Percentiles rank a stretch among this genome's conserved stretches.
These are phyloP conservation scores for Ophryocystis elektroscirrha DNA, from an alignment of 169 alveolate genomes.

Conservation along the genomic window DNA sequence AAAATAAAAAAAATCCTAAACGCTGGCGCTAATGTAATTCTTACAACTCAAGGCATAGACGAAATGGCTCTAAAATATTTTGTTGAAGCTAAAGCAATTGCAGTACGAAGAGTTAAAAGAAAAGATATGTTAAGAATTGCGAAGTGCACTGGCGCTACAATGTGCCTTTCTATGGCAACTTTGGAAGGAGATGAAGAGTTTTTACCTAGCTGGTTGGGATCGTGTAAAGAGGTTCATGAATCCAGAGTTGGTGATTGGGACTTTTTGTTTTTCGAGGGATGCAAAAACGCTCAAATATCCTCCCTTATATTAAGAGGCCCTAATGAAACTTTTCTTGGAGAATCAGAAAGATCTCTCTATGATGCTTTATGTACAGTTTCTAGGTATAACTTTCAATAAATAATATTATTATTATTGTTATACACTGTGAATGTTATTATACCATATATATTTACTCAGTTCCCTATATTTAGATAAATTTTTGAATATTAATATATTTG, in stretches of 20 bases:
- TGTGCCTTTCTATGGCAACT: conserved; percentile 65
- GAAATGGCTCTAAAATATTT: conserved; percentile 91
- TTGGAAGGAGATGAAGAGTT: conserved; percentile 83
- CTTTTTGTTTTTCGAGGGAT: conserved; percentile 75
- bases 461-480: background rate
- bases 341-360: conserved; percentile 83
- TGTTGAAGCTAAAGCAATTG: conserved; percentile 87
- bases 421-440: background rate
- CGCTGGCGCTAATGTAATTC: conserved; percentile 93
- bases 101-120: conserved; percentile 83
- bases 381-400: background rate
- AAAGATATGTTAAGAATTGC: conserved; percentile 71
- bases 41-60: conserved; percentile 91
- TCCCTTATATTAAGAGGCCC: conserved; percentile 63
- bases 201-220: conserved; percentile 64
- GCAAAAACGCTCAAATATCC: conserved; percentile 40
- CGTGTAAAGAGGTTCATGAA: conserved; percentile 66
- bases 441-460: background rate
- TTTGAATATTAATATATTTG: conserved; percentile 7
- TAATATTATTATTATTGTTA: background rate
- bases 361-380: conserved; percentile 84
- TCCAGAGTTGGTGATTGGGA: conserved; percentile 92
- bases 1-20: conserved; percentile 72
- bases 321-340: conserved; percentile 86
- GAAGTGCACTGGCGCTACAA: conserved; percentile 22